Evolutionary conservation across 1,284 basidiomycete species (phyloP).

Genomic region (Naganishia sp.): DNA sequence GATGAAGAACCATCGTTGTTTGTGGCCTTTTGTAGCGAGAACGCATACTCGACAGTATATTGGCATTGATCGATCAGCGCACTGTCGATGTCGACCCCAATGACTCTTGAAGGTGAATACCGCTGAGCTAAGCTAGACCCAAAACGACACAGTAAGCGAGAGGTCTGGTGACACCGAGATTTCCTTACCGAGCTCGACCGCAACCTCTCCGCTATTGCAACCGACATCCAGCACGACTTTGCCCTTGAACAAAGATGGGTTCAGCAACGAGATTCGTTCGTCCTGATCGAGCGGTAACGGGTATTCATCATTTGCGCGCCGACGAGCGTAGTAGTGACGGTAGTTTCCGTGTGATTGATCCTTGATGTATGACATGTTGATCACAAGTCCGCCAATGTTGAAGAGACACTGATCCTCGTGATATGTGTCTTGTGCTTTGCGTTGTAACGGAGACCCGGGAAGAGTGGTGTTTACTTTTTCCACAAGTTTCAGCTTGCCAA

Average conservation of each 20-base stretch:
- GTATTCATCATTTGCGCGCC: slow-evolving; percentile 20
- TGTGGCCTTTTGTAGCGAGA: slow-evolving; percentile 27
- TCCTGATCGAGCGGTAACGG: slow-evolving; percentile 27
- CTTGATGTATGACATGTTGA: slow-evolving; percentile 18
- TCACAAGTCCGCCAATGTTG: no score
- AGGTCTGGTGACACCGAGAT: not conserved
- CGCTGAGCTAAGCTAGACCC: slow-evolving; percentile 29
- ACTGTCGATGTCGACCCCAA: slow-evolving; percentile 34
- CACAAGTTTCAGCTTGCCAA: no score
- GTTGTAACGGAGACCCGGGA: no score
- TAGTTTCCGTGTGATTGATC: slow-evolving; percentile 33
- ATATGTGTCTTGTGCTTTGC: no score
- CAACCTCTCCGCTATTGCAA: slow-evolving; percentile 33
- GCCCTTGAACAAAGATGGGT: slow-evolving; percentile 10
- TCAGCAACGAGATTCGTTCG: slow-evolving; percentile 18
- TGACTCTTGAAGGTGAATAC: slow-evolving; percentile 19
- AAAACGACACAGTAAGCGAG: slow-evolving; percentile 1
- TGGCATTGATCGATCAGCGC: slow-evolving; percentile 28
- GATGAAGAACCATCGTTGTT: not conserved
- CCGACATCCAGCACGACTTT: slow-evolving; percentile 33
- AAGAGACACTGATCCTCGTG: no score
- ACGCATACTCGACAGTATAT: slow-evolving; percentile 26
- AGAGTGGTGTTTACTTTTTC: slow-evolving; percentile 7
- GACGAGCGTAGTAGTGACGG: slow-evolving; percentile 28
- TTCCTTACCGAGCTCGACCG: slow-evolving; percentile 32